phyloP scores from a whole-genome alignment of 345 rosid genomes.

The Corymbia maculata region DNA sequence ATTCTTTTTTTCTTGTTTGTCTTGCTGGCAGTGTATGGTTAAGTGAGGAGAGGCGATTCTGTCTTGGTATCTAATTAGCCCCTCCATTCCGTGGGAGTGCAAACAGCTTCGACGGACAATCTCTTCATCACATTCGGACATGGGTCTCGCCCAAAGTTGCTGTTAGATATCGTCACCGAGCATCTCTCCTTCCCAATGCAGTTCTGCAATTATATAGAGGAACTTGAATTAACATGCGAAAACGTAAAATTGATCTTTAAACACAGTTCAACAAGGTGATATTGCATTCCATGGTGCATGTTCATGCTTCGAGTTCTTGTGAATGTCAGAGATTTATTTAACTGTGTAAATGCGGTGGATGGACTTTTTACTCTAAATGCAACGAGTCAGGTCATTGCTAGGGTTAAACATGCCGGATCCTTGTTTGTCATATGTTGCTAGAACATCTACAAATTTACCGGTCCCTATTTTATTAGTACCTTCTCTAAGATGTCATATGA shows the following conservation, averaged over 20 bases:
- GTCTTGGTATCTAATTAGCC: slow-evolving; percentile 14
- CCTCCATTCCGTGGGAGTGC: slow-evolving; percentile 48
- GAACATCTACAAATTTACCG: background rate
- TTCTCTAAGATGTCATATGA: slow-evolving; percentile 70
- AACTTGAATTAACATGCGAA: background rate
- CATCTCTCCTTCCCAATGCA: slow-evolving; percentile 84
- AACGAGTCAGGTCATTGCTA: background rate
- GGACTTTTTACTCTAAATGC: background rate
- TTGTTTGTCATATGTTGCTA: background rate
- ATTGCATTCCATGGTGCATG: background rate
- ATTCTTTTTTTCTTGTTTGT: background rate
- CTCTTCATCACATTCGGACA: slow-evolving; percentile 79
- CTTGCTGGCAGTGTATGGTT: background rate
- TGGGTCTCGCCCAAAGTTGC: slow-evolving; percentile 77
- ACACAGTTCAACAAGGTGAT: background rate
- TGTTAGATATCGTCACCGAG: slow-evolving; percentile 63
- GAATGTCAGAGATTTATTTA: background rate
- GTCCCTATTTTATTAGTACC: slow-evolving; percentile 23
- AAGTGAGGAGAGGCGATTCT: background rate
- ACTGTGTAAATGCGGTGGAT: background rate
- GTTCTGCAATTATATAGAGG: slow-evolving; percentile 29
- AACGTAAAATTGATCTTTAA: background rate
- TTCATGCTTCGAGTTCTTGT: background rate
- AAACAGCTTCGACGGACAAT: slow-evolving; percentile 74
- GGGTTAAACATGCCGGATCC: background rate